Evolutionary conservation across 2,329 filamentous ascomycete species (phyloP), one percentile per base, ranked within the genome.

Genomic region (Triangularia setosa): DNA sequence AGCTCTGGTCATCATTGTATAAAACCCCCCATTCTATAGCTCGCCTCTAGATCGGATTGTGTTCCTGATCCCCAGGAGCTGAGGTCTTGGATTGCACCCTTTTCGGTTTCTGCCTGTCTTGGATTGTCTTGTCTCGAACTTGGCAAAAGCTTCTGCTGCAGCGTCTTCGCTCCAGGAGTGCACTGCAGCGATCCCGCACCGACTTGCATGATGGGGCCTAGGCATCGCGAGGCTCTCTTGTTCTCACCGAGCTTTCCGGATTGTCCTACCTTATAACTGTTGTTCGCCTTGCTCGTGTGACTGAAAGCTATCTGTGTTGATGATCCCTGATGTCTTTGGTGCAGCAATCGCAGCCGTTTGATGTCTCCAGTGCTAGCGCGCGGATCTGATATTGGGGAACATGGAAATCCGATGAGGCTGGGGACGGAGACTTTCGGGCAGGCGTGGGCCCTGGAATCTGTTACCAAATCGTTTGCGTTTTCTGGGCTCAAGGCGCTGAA

Each of bases 381-480:
- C 14, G 58, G 54, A 53, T 58, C 60, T 61, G 60, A 35, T 61
- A 63, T 27, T 53, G 60, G 60, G 18, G 40, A 53, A 53, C 56
- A 48, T 44, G 35, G 35, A 4, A 44, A 18, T 24, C 16, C 52
- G 23, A 54, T 24, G 52, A 24, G 52, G 52, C 52, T 54, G 21
- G 52, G 11, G 25, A 54, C 52, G 52, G 52, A 55, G 23, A 18
- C 52, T 16, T 25, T 27, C 23, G 25, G 25, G 8, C 23, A 5
- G 52, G 7, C 52, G 23, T 27, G 52, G 52, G 52, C 23, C 23
- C 52, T 55, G 24, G 40, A 67, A 67, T 64, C 33, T 60, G 48
- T 69, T 69, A 69, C 65, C 18, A 67, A 63, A 67, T 66, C 23
- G 62, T 63, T 67, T 69, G 21, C 62, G 48, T 28, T 65, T 21